phyloP scores from a whole-genome alignment of 2,329 filamentous ascomycete genomes.

The Fusarium concolor region DNA sequence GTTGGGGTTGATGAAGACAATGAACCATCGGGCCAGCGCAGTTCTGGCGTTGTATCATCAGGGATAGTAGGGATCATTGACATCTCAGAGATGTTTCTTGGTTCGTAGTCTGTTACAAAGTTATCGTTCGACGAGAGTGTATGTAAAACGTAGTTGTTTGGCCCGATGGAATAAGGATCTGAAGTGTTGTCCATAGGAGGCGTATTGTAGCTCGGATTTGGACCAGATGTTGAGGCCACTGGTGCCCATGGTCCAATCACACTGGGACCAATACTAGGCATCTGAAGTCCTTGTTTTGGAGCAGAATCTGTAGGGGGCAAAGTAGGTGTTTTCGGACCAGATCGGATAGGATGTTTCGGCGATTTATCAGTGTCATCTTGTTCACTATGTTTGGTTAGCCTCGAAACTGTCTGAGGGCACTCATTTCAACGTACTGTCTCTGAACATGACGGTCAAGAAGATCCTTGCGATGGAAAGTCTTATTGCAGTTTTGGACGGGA shows the following conservation, averaged over 20 bases:
- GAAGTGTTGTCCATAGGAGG: conserved; percentile 26
- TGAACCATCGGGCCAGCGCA: conserved; percentile 53
- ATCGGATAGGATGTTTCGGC: conserved; percentile 16
- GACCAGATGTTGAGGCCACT: conserved; percentile 15
- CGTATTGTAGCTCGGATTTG: conserved; percentile 26
- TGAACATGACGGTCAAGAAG: conserved; percentile 68
- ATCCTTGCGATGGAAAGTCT: conserved; percentile 69
- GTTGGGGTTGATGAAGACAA: conserved; percentile 60
- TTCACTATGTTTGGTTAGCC: conserved; percentile 39
- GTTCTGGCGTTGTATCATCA: conserved; percentile 30
- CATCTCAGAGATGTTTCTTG: conserved; percentile 42
- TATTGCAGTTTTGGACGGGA: conserved; percentile 64
- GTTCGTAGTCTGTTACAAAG: conserved; percentile 36
- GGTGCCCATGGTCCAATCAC: conserved; percentile 43
- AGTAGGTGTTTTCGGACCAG: conserved; percentile 32
- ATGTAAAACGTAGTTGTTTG: conserved; percentile 40
- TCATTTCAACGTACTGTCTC: conserved; percentile 50
- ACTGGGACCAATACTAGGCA: conserved; percentile 27
- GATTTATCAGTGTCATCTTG: conserved; percentile 31
- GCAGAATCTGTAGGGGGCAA: conserved; percentile 26
- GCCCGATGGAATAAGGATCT: conserved; percentile 38
- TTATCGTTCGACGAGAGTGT: conserved; percentile 29
- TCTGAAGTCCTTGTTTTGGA: conserved; percentile 34
- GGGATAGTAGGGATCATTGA: conserved; percentile 43
- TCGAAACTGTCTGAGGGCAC: neutral